A percentile compares a stretch with the other conserved stretches of the same genome.
Conservation (phyloP, 495 filamentous ascomycete species). For the Trichoderma virens region DNA sequence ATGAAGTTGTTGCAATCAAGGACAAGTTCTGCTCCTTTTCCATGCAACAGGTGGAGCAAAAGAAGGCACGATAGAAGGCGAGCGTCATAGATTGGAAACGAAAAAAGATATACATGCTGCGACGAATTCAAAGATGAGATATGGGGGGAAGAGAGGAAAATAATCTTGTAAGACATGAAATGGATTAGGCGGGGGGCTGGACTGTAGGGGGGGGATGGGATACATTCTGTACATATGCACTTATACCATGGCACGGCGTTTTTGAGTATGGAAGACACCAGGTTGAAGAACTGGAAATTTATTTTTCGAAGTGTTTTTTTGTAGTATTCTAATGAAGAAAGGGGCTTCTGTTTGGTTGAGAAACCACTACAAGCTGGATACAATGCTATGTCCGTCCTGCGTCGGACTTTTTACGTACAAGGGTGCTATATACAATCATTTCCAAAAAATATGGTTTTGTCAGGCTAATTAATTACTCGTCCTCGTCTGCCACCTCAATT, state of each 20-base stretch:
- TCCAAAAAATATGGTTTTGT: background rate
- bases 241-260: slow-evolving; percentile 14
- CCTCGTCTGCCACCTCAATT: slow-evolving; percentile 35
- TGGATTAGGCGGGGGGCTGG: background rate
- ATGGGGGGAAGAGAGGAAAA: background rate
- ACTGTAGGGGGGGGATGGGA: background rate
- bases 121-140: background rate
- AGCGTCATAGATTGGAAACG: background rate
- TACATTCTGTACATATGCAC: slow-evolving; percentile 1
- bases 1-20: slow-evolving; percentile 92
- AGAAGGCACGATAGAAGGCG: slow-evolving; percentile 24
- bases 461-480: slow-evolving; percentile 10
- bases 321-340: background rate
- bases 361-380: too few species aligned
- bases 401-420: background rate
- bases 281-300: background rate
- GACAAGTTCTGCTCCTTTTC: slow-evolving; percentile 84
- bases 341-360: background rate
- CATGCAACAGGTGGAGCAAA: slow-evolving; percentile 47
- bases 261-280: slow-evolving; percentile 6
- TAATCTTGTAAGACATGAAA: background rate
- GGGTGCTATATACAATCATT: background rate
- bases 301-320: background rate
- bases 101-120: background rate
- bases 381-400: background rate